These are phyloP conservation scores for Hypoxylon sp. DNA, from an alignment of 2,329 filamentous ascomycete species.

Conservation along the genomic window DNA sequence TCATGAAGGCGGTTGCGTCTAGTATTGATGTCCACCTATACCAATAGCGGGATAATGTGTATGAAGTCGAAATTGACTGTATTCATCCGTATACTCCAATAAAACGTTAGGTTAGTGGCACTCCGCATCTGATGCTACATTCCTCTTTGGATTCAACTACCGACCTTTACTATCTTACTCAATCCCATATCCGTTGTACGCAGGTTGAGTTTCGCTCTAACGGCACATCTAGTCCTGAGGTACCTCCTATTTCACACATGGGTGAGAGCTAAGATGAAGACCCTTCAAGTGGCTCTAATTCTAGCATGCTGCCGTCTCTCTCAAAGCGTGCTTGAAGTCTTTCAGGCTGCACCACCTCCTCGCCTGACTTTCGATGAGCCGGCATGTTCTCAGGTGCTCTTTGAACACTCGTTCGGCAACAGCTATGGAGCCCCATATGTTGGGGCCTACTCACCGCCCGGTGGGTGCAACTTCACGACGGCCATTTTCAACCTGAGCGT, in stretches of 20 bases:
- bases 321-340: conserved; percentile 40
- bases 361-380: conserved; percentile 38
- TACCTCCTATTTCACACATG: neutral
- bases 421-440: conserved; percentile 49
- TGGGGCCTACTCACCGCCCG: conserved; percentile 45
- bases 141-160: conserved; percentile 21
- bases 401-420: conserved; percentile 47
- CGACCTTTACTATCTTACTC: neutral
- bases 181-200: no score
- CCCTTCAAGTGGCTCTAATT: conserved; percentile 1
- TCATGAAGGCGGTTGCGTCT: neutral
- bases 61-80: neutral
- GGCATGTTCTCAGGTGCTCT: conserved; percentile 43
- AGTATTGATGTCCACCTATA: neutral
- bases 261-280: conserved; percentile 3
- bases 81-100: conserved; percentile 5
- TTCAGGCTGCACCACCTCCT: conserved; percentile 48
- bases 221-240: neutral
- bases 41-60: neutral
- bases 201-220: neutral
- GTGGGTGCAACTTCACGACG: conserved; percentile 48
- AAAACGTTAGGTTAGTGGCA: neutral
- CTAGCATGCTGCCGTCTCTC: conserved; percentile 19
- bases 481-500: conserved; percentile 70
- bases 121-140: conserved; percentile 37